Evolutionary conservation across 768 basidiomycete species (phyloP), one percentile per base, ranked within the genome.

Genomic region (Kwoniella bestiolae): DNA sequence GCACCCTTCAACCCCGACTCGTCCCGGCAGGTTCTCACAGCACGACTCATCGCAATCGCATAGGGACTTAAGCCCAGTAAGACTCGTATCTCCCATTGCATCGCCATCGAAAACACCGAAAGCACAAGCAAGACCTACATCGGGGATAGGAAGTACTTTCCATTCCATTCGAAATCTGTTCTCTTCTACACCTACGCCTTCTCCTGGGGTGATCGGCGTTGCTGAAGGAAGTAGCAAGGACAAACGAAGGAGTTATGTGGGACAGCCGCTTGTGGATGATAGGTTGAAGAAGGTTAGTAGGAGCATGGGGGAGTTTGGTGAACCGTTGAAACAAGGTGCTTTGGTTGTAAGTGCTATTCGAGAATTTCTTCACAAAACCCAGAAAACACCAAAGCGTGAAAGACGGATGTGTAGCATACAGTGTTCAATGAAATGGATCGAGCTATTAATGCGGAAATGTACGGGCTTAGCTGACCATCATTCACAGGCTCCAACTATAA

Each of bases 221-320:
- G 25, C 8, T 61, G 12, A 32, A 46, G 23, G 28, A 12, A 34
- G 38, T 14, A 29, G 21, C n/a, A 50, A 21, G 8, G 49, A 59
- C 8, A 50, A 44, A 5, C 25, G 63, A 29, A 32, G 50, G 25
- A 59, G 63, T 45, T 58, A 53, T 31, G 34, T 47, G 4, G 57
- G 63, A 5, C 63, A 65, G 26, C 51, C 56, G 9, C 28, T 65
- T 8, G 29, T 59, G 12, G 57, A 35, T 44, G 63, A 52, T 18
- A 23, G 35, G 25, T 45, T 46, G 56, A 52, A 18, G 14, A 44
- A 34, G 25, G 7, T 26, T 5, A 23, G 35, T 34, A 51, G 35
- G 44, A 35, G 56, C 8, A 41, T 65, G 3, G 49, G 56, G 3
- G 63, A 65, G 25, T 65, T 65, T 46, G 63, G 63, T 0, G 63